Evolutionary conservation across 2,329 filamentous ascomycete species (phyloP).

Genomic region (Exophiala dermatitidis): DNA sequence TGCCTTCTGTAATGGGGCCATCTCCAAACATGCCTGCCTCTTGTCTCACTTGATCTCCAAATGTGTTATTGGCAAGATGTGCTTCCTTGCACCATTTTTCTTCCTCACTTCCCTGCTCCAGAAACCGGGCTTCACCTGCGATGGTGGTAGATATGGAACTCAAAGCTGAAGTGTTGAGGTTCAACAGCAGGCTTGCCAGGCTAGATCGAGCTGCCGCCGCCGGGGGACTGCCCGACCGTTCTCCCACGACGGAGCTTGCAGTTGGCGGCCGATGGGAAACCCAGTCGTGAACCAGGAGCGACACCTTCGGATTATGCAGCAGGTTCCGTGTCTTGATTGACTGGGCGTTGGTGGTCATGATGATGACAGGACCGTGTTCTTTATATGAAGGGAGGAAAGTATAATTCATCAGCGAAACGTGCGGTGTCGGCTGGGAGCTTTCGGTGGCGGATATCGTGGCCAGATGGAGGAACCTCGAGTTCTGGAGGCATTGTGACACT

Average conservation of each 20-base stretch:
- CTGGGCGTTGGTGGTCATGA: conserved; percentile 83
- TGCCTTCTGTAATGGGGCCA: conserved; percentile 31
- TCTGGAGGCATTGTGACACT: conserved; percentile 84
- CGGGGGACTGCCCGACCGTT: conserved; percentile 53
- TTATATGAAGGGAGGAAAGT: conserved; percentile 67
- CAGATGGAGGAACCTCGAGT: conserved; percentile 93
- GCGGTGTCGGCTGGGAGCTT: conserved; percentile 60
- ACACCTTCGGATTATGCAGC: conserved; percentile 75
- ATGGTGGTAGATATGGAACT: conserved; percentile 89
- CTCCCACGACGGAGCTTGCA: conserved; percentile 45
- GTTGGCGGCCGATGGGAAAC: conserved; percentile 85
- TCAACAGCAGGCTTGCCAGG: conserved; percentile 74
- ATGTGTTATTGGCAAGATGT: conserved; percentile 90
- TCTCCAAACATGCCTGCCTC: conserved; percentile 40
- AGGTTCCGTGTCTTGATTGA: conserved; percentile 69
- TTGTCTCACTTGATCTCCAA: conserved; percentile 50
- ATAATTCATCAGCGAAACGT: conserved; percentile 98
- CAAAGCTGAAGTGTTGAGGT: conserved; percentile 82
- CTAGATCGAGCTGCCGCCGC: conserved; percentile 60
- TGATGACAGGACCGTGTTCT: conserved; percentile 62
- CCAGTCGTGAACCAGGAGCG: conserved; percentile 96
- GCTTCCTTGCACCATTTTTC: conserved; percentile 75
- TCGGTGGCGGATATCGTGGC: conserved; percentile 59
- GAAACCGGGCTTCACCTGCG: conserved; percentile 73
- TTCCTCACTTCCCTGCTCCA: conserved; percentile 67